Base-by-base conservation (phyloP, 257 asterid genomes). In the Forsythia viridissima region DNA sequence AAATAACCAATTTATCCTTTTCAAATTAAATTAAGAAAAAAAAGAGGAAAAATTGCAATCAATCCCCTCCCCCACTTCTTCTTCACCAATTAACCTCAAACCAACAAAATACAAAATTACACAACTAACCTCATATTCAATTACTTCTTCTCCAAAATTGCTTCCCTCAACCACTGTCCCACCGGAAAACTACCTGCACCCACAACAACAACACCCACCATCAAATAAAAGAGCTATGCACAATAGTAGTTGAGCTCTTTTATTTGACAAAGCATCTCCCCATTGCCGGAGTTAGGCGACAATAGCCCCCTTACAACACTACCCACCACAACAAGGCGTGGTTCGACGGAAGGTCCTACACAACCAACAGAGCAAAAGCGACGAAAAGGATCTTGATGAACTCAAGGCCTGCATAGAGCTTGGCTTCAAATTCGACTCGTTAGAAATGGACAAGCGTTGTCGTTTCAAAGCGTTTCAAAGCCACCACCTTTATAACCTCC, bases 371-470 rank as follows among this genome's bases (percentile, higher is more conserved):
- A 86, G 90, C 85, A 77, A 81, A 83, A 89, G 93, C 80, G 90
- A 94, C 59, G 96, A 91, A 5, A 94, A 90, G 24, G 97, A 92
- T 72, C 86, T 92, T 0, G 92, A 91, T 18, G 96, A 92, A 71
- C 85, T 92, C 57, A 90, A 85, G 70, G 97, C 94, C 8, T 91
- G 97, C 80, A 85, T 92, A 13, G 94, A 92, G 67, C 89, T 92
- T 15, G 97, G 97, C 0, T 92, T 89, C 75, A 88, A 89, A 21
- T 91, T 92, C 8, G 92, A 91, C 71, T 92, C 94, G 1, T 92
- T 90, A 0, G 90, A 88, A 61, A 91, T 92, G 82, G 96, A 91
- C 76, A 86, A 82, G 74, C 91, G 93, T 78, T 92, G 75, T 88
- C 89, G 82, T 84, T 42, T 82, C 89, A 1, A 82, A 82, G 80